phyloP scores from a whole-genome alignment of 257 asterid genomes.

The Primulina huaijiensis region DNA sequence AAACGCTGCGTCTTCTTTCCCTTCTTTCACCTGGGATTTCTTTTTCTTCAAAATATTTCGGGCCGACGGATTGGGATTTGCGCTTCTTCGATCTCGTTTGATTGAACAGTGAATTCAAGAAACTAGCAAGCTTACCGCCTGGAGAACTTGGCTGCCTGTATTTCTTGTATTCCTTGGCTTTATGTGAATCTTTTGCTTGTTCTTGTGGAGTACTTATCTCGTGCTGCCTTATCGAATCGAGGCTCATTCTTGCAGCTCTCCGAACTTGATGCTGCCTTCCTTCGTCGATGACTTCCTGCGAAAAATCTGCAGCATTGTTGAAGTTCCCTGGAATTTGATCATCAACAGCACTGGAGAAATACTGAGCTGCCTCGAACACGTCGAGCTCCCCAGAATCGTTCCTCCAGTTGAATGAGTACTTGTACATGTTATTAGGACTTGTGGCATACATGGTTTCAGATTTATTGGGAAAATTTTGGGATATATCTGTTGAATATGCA shows the following conservation, averaged over 20 bases:
- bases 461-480: not conserved
- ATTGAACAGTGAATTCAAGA: constrained; percentile 69
- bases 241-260: constrained; percentile 51
- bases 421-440: constrained; percentile 34
- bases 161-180: constrained; percentile 39
- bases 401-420: constrained; percentile 45
- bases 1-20: constrained; percentile 69
- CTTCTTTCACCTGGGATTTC: constrained; percentile 57
- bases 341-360: constrained; percentile 59
- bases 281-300: constrained; percentile 19
- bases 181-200: constrained; percentile 21
- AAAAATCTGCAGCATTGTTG: constrained; percentile 1
- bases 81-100: constrained; percentile 52
- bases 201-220: constrained; percentile 30
- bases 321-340: constrained; percentile 13
- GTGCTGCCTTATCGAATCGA: constrained; percentile 43
- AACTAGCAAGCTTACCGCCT: constrained; percentile 69
- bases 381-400: constrained; percentile 70
- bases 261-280: constrained; percentile 20
- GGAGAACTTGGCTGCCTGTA: constrained; percentile 86
- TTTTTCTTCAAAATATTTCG: constrained; percentile 26
- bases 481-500: not conserved
- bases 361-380: constrained; percentile 80
- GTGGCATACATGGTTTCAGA: constrained; percentile 33
- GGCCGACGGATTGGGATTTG: constrained; percentile 36